Evolutionary conservation across 2,329 filamentous ascomycete species (phyloP).

Genomic region (Aspergillus alliaceus): DNA sequence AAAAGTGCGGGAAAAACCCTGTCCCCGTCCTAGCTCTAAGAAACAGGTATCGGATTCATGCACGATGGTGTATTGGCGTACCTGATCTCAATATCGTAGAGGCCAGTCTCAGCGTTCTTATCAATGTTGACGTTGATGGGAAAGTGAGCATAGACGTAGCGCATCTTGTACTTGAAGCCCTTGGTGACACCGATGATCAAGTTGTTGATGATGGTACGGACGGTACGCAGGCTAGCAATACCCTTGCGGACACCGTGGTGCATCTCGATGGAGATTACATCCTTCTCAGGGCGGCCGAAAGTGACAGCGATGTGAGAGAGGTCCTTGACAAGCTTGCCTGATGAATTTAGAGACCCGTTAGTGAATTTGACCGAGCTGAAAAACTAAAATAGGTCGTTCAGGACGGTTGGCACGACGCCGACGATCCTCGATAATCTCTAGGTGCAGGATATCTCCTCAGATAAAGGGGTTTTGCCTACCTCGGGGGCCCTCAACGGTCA

Average conservation of each 20-base stretch:
- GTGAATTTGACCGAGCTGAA: not conserved
- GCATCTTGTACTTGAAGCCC: constrained; percentile 99
- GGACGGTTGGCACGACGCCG: not conserved
- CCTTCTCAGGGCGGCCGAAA: constrained; percentile 84
- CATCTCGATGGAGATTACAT: constrained; percentile 92
- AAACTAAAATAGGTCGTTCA: not conserved
- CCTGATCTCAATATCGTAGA: constrained; percentile 95
- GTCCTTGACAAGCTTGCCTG: constrained; percentile 95
- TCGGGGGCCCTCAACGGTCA: constrained; percentile 96
- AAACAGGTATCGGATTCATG: not conserved
- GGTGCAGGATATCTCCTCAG: not conserved
- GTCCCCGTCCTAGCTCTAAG: not conserved
- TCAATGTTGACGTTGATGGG: constrained; percentile 99
- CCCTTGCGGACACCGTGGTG: constrained; percentile 99
- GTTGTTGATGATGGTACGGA: constrained; percentile 98
- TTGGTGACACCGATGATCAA: constrained; percentile 97
- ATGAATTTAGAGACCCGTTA: constrained; percentile 9
- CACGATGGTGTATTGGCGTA: constrained; percentile 50
- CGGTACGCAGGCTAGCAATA: constrained; percentile 95
- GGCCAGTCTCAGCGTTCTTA: constrained; percentile 88
- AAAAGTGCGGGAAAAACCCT: no score
- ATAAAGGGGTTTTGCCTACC: constrained; percentile 54
- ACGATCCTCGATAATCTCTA: not conserved
- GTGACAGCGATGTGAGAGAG: constrained; percentile 94
- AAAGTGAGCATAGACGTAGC: constrained; percentile 99